phyloP scores from a whole-genome alignment of 2,329 filamentous ascomycete genomes.

The Penicillium sp. region DNA sequence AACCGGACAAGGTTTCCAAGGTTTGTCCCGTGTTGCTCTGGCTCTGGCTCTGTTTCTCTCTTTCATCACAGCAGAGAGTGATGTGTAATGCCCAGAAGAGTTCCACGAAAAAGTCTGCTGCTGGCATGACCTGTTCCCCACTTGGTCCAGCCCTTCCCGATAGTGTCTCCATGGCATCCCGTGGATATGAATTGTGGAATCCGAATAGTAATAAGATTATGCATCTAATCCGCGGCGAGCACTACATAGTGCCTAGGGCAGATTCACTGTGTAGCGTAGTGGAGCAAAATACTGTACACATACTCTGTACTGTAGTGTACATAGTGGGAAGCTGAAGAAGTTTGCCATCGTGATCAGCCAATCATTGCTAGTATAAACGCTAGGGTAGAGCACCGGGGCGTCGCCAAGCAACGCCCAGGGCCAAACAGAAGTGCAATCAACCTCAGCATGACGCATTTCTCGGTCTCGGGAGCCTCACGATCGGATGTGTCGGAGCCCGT shows the following conservation, averaged over 20 bases:
- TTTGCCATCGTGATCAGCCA: neutral
- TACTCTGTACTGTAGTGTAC: too few relatives aligned
- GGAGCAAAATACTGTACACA: neutral
- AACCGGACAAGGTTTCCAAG: neutral
- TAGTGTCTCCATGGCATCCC: neutral
- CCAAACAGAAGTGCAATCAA: neutral
- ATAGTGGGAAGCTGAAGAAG: slow-evolving; percentile 3
- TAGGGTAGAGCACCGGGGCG: neutral
- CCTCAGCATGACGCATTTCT: slow-evolving; percentile 1
- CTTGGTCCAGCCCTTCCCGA: neutral
- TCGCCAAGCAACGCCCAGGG: slow-evolving; percentile 3
- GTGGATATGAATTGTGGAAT: neutral
- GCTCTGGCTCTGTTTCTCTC: neutral
- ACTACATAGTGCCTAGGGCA: too few relatives aligned
- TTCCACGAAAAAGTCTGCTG: slow-evolving; percentile 7
- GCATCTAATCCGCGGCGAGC: neutral
- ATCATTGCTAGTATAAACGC: too few relatives aligned
- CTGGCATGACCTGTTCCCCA: slow-evolving; percentile 4
- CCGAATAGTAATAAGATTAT: neutral
- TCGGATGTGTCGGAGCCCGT: slow-evolving; percentile 19
- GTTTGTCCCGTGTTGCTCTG: neutral
- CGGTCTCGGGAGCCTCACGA: slow-evolving; percentile 4
- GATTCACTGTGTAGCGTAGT: too few relatives aligned
- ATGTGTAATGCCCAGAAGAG: too few relatives aligned
- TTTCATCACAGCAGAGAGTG: too few relatives aligned